Conservation (phyloP, 2,329 filamentous ascomycete genomes). For the Alternaria infectoria region DNA sequence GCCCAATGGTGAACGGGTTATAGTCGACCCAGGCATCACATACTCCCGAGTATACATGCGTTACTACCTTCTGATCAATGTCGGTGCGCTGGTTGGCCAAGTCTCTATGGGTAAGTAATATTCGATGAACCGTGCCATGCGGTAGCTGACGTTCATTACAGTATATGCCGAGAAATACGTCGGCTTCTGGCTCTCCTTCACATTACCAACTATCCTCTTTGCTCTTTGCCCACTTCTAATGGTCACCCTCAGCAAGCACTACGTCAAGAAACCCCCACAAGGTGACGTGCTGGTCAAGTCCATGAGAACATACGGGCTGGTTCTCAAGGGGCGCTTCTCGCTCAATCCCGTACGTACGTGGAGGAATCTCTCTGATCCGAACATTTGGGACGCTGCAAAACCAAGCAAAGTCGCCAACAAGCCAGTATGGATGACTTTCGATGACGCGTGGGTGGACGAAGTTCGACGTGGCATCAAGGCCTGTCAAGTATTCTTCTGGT, state of each 20-base stretch:
- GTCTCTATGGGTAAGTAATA: slow-evolving; percentile 59
- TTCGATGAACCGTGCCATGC: background rate
- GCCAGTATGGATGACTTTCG: slow-evolving; percentile 77
- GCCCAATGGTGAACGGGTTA: slow-evolving; percentile 66
- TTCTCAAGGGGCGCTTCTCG: slow-evolving; percentile 66
- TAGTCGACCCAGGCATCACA: slow-evolving; percentile 71
- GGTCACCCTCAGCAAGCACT: slow-evolving; percentile 43
- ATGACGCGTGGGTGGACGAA: slow-evolving; percentile 77
- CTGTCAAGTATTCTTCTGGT: slow-evolving; percentile 58
- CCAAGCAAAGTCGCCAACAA: slow-evolving; percentile 65
- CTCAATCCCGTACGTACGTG: slow-evolving; percentile 61
- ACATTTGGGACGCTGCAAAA: slow-evolving; percentile 60
- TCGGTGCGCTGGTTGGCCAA: slow-evolving; percentile 67
- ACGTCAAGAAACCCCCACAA: slow-evolving; percentile 62
- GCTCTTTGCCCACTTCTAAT: slow-evolving; percentile 64
- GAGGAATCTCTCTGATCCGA: slow-evolving; percentile 54
- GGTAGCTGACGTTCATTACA: background rate
- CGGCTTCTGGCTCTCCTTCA: slow-evolving; percentile 74
- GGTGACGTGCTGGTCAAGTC: slow-evolving; percentile 75
- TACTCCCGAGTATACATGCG: slow-evolving; percentile 70
- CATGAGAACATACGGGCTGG: slow-evolving; percentile 63
- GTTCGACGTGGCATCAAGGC: slow-evolving; percentile 31
- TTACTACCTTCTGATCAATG: slow-evolving; percentile 75
- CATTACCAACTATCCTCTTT: slow-evolving; percentile 70
- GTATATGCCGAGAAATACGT: slow-evolving; percentile 76